Evolutionary conservation across 306 rosid species (phyloP).

Genomic region (Comarum palustre): DNA sequence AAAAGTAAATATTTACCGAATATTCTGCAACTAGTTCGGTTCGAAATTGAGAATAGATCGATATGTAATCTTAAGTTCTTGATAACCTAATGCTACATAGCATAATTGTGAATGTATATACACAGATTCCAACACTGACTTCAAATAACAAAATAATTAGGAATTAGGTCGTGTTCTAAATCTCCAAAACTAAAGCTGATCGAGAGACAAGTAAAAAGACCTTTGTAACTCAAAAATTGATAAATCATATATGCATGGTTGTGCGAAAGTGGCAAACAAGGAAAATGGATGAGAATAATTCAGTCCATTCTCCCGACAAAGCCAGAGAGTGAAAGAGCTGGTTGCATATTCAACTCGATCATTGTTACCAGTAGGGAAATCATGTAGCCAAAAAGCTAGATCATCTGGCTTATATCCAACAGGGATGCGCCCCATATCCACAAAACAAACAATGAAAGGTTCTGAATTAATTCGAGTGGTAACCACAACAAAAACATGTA

Average conservation of each 20-base stretch:
- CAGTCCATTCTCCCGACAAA: neutral
- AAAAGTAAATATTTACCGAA: too few species aligned
- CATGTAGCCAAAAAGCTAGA: neutral
- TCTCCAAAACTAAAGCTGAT: neutral
- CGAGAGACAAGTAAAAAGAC: neutral
- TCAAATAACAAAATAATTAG: too few species aligned
- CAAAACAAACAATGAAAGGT: neutral
- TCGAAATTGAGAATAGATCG: too few species aligned
- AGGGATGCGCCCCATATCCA: neutral
- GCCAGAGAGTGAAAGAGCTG: neutral
- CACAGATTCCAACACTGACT: too few species aligned
- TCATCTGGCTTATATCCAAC: neutral
- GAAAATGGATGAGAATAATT: constrained; percentile 3
- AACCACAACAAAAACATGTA: too few species aligned
- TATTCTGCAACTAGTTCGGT: too few species aligned
- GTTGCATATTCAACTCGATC: neutral
- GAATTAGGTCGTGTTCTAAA: too few species aligned
- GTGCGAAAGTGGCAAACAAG: constrained; percentile 9
- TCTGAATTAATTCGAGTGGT: too few species aligned
- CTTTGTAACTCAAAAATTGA: neutral
- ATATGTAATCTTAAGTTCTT: too few species aligned
- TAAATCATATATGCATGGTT: neutral
- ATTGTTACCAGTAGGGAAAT: constrained; percentile 4
- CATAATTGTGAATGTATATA: too few species aligned
- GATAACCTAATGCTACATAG: too few species aligned